A percentile compares a stretch with the other conserved stretches of the same genome.
Conservation (phyloP, 2,329 filamentous ascomycete species). For the Pseudocercospora pini-densiflorae region DNA sequence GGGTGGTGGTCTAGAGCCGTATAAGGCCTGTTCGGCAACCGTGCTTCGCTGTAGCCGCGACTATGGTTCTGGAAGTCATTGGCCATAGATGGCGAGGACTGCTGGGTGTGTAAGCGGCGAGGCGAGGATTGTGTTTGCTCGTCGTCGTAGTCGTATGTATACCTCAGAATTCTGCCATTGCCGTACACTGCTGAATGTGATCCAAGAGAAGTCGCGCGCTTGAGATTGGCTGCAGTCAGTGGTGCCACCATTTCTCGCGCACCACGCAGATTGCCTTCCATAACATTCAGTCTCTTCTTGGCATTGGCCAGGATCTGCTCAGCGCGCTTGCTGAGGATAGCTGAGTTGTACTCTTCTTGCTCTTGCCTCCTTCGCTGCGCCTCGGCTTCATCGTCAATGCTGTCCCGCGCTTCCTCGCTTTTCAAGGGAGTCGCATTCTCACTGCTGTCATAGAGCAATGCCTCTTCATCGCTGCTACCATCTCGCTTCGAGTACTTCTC, state of each 20-base stretch:
- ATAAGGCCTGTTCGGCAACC: constrained; percentile 46
- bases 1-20: constrained; percentile 31
- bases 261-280: constrained; percentile 88
- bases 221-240: constrained; percentile 44
- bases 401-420: constrained; percentile 8
- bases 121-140: constrained; percentile 21
- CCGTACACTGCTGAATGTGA: constrained; percentile 21
- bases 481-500: constrained; percentile 33
- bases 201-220: constrained; percentile 41
- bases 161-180: constrained; percentile 25
- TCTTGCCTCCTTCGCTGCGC: constrained; percentile 43
- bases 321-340: constrained; percentile 77
- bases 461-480: constrained; percentile 30
- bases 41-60: constrained; percentile 66
- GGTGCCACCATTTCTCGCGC: constrained; percentile 60
- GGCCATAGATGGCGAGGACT: constrained; percentile 37
- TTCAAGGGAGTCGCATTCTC: constrained; percentile 15
- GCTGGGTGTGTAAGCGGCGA: constrained; percentile 34
- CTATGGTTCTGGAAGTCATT: constrained; percentile 53
- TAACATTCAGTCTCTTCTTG: constrained; percentile 84
- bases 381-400: constrained; percentile 30
- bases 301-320: constrained; percentile 93
- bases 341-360: constrained; percentile 68
- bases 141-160: constrained; percentile 29
- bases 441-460: constrained; percentile 24